Percentiles rank a stretch among this genome's conserved stretches.
phyloP scores from a whole-genome alignment of 2,329 filamentous ascomycete genomes.

The Xylaria digitata region DNA sequence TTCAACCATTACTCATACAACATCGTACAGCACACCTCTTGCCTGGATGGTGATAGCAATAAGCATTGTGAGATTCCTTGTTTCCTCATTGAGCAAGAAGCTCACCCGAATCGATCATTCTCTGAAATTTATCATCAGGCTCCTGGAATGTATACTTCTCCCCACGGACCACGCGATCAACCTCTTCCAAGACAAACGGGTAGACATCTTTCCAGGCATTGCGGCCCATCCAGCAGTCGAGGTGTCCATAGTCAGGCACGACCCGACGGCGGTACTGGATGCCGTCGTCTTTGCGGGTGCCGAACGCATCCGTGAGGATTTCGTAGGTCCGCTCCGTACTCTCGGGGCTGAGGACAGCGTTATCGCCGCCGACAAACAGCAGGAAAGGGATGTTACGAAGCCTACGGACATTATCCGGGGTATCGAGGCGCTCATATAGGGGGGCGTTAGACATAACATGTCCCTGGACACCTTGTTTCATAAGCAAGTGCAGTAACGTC shows the following conservation, averaged over 20 bases:
- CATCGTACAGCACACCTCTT: constrained; percentile 26
- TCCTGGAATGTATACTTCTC: constrained; percentile 56
- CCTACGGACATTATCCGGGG: constrained; percentile 60
- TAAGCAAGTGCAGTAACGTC: constrained; percentile 66
- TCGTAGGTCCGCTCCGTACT: constrained; percentile 66
- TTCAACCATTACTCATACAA: constrained; percentile 21
- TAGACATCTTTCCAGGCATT: constrained; percentile 70
- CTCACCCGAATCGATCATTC: constrained; percentile 56
- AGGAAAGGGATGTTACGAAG: constrained; percentile 66
- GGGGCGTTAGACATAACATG: constrained; percentile 65
- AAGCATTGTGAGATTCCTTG: neutral
- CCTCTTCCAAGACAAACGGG: constrained; percentile 65
- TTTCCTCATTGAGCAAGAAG: constrained; percentile 46
- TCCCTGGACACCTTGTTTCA: constrained; percentile 64
- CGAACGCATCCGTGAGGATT: constrained; percentile 63
- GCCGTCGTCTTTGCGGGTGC: constrained; percentile 49
- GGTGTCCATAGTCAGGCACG: constrained; percentile 68
- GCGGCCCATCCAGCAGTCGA: constrained; percentile 72
- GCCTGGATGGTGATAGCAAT: neutral
- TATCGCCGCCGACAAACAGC: constrained; percentile 67
- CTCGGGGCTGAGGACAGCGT: constrained; percentile 65
- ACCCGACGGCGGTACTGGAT: constrained; percentile 63
- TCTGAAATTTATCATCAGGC: constrained; percentile 57
- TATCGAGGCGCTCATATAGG: constrained; percentile 59
- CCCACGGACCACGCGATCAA: constrained; percentile 63